Conservation (phyloP, 106 monocot species). For the Posidonia australis region DNA sequence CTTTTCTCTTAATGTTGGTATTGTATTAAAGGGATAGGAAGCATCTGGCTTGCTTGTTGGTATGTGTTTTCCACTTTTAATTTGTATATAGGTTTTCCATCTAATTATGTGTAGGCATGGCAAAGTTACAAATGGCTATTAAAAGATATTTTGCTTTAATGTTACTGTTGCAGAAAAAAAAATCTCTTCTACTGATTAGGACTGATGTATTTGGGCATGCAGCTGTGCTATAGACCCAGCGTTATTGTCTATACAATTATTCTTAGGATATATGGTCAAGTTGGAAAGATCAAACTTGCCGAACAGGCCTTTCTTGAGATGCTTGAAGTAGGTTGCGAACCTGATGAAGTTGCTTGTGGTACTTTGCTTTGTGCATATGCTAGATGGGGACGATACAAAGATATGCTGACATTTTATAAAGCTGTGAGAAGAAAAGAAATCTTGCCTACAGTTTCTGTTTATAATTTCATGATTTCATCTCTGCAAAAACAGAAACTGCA, state of each 20-base stretch:
- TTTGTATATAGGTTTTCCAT: not conserved
- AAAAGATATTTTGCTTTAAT: not conserved
- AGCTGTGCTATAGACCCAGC: constrained; percentile 89
- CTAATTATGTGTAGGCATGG: not conserved
- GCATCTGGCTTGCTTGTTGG: not conserved
- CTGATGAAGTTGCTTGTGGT: constrained; percentile 94
- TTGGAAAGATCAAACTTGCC: constrained; percentile 90
- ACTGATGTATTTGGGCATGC: constrained; percentile 26
- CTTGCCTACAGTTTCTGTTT: constrained; percentile 71
- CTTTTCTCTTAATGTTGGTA: not conserved
- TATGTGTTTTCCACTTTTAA: not conserved
- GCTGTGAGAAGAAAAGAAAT: constrained; percentile 59
- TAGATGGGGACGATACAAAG: constrained; percentile 75
- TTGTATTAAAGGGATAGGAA: not conserved
- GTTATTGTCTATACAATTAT: constrained; percentile 85
- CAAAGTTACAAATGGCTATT: not conserved
- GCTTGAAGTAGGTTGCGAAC: constrained; percentile 87
- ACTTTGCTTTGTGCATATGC: constrained; percentile 96
- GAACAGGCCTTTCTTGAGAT: constrained; percentile 92
- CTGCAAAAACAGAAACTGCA: constrained; percentile 90
- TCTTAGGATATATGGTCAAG: constrained; percentile 78
- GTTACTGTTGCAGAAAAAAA: not conserved
- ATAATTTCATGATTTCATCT: constrained; percentile 94
- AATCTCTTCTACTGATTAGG: constrained; percentile 6
- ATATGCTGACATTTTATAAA: constrained; percentile 82